Evolutionary conservation across 1,139 yeast species (phyloP), one percentile per base, ranked within the genome.

Genomic region (Blastobotrys indianensis): DNA sequence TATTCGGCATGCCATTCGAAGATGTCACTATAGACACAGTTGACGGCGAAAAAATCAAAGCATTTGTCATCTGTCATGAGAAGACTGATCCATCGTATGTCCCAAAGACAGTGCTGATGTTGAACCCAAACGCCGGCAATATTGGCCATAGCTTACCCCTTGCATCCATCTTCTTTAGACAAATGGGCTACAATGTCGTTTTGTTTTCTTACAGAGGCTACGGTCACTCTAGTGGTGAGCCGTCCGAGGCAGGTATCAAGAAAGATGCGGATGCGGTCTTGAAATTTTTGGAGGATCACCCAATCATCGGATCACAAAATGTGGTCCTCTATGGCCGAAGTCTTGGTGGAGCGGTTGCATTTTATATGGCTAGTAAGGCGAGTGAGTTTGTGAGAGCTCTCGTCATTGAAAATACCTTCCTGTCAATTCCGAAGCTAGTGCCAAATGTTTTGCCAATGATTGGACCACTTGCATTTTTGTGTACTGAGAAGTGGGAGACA

Each of bases 121-220:
- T 88, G 47, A 82, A 88, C 37, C 98, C 98, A 2, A 92, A 92
- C 66, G 98, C 97, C 2, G 98, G 98, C 3, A 92, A 94, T 63
- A 92, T 92, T 56, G 98, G 98, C 32, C 92, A 87, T 62, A 82
- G 88, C 17, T 70, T 92, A 45, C 97, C 97, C 1, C 76, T 88
- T 6, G 95, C 85, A 1, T 74, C 82, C 45, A 67, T 83, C 12
- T 80, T 92, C 54, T 85, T 79, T 65, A 68, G 73, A 47, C 70
- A 74, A 40, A 74, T 85, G 63, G 77, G 79, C 11, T 80, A 82
- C 64, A 88, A 92, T 62, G 96, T 90, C 50, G 54, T 47, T 32
- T 55, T 50, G 5, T 85, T 86, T 57, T 85, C 95, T 1, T 92
- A 92, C 64, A 72, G 98, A 55, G 97, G 98, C 0, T 92, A 92